Conservation (phyloP, 2,329 filamentous ascomycete species). For the Penicillium sp. region DNA sequence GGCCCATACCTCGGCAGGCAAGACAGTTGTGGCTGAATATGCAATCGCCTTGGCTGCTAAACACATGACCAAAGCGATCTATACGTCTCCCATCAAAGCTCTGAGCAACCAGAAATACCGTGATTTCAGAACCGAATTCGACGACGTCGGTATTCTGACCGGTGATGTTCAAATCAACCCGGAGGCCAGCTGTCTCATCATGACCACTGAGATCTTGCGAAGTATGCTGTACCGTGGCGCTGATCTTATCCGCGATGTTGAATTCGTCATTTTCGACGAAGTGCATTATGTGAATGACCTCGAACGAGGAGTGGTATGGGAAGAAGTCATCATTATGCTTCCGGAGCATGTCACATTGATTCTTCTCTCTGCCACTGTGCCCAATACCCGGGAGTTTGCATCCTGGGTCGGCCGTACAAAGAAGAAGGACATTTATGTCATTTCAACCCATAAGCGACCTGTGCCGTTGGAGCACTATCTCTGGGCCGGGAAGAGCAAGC, state of each 20-base stretch:
- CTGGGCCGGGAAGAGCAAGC: conserved; percentile 88
- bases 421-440: conserved; percentile 98
- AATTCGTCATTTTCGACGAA: conserved; percentile 98
- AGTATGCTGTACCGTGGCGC: conserved; percentile 98
- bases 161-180: conserved; percentile 98
- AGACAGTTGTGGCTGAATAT: conserved; percentile 97
- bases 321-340: conserved; percentile 99
- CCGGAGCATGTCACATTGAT: conserved; percentile 96
- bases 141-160: conserved; percentile 94
- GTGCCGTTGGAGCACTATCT: conserved; percentile 94
- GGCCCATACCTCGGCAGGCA: conserved; percentile 94
- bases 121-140: conserved; percentile 85
- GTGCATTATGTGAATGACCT: conserved; percentile 98
- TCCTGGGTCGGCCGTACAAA: conserved; percentile 98
- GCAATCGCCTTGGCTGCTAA: conserved; percentile 94
- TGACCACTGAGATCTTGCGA: conserved; percentile 96
- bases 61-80: conserved; percentile 99
- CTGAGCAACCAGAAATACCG: conserved; percentile 98
- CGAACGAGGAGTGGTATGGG: conserved; percentile 96
- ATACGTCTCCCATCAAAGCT: conserved; percentile 97
- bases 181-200: conserved; percentile 96
- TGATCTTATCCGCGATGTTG: conserved; percentile 92
- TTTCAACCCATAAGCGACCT: conserved; percentile 91
- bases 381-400: conserved; percentile 95
- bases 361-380: conserved; percentile 89